These are phyloP conservation scores for Carex sylvatica DNA, from an alignment of 202 grass and related monocot species.

Conservation along the genomic window DNA sequence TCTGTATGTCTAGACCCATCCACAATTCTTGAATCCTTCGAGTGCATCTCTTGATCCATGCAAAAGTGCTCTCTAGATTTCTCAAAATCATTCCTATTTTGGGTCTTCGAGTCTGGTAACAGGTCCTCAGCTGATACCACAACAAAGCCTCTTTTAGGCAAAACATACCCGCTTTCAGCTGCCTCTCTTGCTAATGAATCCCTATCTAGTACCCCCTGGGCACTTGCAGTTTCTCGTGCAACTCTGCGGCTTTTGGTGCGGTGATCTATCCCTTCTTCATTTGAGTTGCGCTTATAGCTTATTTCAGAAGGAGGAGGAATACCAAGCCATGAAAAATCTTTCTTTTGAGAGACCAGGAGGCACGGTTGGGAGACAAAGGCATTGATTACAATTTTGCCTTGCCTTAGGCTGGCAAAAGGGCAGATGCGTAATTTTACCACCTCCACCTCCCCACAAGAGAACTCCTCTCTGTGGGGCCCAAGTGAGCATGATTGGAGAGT, in stretches of 20 bases:
- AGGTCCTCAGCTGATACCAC: conserved; percentile 28
- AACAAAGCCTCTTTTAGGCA: conserved; percentile 43
- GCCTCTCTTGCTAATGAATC: conserved; percentile 52
- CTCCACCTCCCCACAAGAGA: conserved; percentile 79
- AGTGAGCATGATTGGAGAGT: conserved; percentile 87
- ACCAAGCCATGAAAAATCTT: conserved; percentile 94
- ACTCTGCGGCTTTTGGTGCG: conserved; percentile 83
- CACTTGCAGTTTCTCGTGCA: conserved; percentile 58
- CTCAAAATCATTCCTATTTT: conserved; percentile 31
- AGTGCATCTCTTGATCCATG: conserved; percentile 73
- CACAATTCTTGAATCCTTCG: conserved; percentile 50
- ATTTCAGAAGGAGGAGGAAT: conserved; percentile 57
- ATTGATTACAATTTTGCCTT: conserved; percentile 80
- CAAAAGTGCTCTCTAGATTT: conserved; percentile 49
- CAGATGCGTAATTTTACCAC: conserved; percentile 71
- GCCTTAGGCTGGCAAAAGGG: conserved; percentile 74
- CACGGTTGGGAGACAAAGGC: conserved; percentile 79
- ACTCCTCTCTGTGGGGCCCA: conserved; percentile 81
- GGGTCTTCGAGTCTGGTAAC: neutral
- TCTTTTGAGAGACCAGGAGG: conserved; percentile 67
- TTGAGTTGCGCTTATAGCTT: conserved; percentile 42
- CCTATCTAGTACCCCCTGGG: conserved; percentile 42
- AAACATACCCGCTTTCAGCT: conserved; percentile 66
- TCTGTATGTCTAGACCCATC: conserved; percentile 65
- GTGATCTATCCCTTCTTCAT: conserved; percentile 84